These are phyloP conservation scores for Aspergillus carbonarius DNA, from an alignment of 2,329 filamentous ascomycete species.

Conservation along the genomic window DNA sequence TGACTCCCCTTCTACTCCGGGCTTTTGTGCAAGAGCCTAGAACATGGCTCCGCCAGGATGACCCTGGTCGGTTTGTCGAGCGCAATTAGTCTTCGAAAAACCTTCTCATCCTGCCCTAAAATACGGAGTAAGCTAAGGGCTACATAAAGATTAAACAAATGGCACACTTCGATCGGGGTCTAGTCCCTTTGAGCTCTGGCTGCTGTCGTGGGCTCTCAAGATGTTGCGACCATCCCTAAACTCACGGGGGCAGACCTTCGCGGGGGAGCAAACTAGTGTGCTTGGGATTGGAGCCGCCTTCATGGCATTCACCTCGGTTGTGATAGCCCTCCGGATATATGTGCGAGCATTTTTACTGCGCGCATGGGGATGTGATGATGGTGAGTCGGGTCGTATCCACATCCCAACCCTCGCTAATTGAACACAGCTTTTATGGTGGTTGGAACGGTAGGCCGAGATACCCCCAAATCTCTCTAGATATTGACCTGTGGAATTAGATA, in stretches of 20 bases:
- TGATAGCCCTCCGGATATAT: constrained; percentile 11
- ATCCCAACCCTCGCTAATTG: not conserved
- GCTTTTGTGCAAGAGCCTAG: not conserved
- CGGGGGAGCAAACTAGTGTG: constrained; percentile 1
- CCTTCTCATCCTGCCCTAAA: not conserved
- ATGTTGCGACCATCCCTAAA: not conserved
- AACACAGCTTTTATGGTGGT: not conserved
- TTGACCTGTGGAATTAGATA: not conserved
- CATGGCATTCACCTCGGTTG: constrained; percentile 8
- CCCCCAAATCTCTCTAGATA: not conserved
- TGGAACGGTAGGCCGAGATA: not conserved
- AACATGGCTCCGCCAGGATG: not conserved
- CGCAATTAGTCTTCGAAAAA: not conserved
- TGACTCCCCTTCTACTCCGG: not conserved
- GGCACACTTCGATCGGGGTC: not conserved
- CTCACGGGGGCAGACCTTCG: not conserved
- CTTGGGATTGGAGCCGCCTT: constrained; percentile 8
- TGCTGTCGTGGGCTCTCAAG: not conserved
- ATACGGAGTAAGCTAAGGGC: not conserved
- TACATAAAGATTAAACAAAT: not conserved
- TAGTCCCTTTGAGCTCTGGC: not conserved
- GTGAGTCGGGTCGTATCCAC: constrained; percentile 1
- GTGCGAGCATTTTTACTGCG: constrained; percentile 5
- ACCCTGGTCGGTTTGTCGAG: not conserved
- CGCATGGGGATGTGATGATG: constrained; percentile 11